Conservation (phyloP, 2,329 filamentous ascomycete species). For the Diaporthe capsici region DNA sequence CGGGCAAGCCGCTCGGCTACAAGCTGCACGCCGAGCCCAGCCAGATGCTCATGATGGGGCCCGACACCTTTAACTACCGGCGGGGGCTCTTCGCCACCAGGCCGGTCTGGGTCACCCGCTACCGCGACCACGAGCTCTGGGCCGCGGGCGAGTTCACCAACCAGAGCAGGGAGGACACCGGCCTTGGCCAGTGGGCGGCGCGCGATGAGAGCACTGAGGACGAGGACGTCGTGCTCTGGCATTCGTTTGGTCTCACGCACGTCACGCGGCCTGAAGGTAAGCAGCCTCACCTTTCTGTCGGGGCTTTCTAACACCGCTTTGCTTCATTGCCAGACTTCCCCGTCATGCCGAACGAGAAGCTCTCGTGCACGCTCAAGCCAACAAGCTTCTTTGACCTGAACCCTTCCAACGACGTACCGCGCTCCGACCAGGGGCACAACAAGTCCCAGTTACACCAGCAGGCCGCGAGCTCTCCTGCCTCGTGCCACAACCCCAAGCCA, state of each 20-base stretch:
- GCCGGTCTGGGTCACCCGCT: not conserved
- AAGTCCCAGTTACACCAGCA: constrained; percentile 2
- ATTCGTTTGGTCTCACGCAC: constrained; percentile 5
- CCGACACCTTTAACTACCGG: not conserved
- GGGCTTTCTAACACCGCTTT: not conserved
- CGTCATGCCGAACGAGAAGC: not conserved
- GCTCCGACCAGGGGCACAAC: not conserved
- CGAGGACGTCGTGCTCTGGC: not conserved
- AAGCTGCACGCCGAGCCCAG: not conserved
- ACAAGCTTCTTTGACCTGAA: constrained; percentile 12
- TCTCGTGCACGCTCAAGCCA: not conserved
- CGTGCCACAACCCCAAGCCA: not conserved
- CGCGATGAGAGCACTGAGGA: not conserved
- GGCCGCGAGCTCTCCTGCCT: not conserved
- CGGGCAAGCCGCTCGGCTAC: not conserved
- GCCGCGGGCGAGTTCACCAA: not conserved
- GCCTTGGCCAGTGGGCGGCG: not conserved
- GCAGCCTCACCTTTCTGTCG: not conserved
- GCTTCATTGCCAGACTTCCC: not conserved
- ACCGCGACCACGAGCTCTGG: constrained; percentile 4
- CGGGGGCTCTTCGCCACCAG: not conserved
- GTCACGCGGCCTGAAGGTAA: not conserved
- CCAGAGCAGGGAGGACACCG: not conserved
- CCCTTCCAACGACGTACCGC: not conserved
- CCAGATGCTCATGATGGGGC: constrained; percentile 3